phyloP scores from a whole-genome alignment of 108 stramenopile genomes.

The Skeletonema marinoi region DNA sequence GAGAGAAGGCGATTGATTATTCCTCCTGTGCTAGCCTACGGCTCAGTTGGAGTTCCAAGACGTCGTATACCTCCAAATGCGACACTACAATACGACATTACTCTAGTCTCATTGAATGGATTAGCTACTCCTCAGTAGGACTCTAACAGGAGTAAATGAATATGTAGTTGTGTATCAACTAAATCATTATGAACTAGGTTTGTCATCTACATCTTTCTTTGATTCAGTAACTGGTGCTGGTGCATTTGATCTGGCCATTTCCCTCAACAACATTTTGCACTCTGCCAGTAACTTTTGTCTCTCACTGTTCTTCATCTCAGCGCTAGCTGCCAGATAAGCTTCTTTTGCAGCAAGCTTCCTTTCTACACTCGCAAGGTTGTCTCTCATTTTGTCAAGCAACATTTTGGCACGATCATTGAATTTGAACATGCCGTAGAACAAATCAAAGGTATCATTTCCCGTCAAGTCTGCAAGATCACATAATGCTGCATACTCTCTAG shows the following conservation, averaged over 20 bases:
- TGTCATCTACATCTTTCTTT: not conserved
- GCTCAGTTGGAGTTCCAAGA: constrained; percentile 68
- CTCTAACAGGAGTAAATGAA: not conserved
- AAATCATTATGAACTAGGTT: not conserved
- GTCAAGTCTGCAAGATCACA: constrained; percentile 92
- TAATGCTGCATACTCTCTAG: constrained; percentile 89
- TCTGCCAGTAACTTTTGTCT: constrained; percentile 89
- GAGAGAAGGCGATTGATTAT: constrained; percentile 79
- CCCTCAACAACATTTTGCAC: constrained; percentile 82
- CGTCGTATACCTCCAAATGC: constrained; percentile 86
- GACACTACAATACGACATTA: constrained; percentile 81
- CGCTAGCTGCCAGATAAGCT: constrained; percentile 91
- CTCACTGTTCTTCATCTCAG: constrained; percentile 89
- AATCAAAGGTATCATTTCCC: constrained; percentile 88
- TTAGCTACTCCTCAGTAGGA: constrained; percentile 75
- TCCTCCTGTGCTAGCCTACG: constrained; percentile 84
- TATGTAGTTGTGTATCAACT: not conserved
- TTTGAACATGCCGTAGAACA: constrained; percentile 96
- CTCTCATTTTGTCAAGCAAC: constrained; percentile 74
- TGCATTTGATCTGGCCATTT: constrained; percentile 57
- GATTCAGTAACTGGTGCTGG: not conserved
- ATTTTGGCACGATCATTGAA: constrained; percentile 86
- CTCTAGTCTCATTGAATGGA: constrained; percentile 83
- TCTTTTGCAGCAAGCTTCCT: constrained; percentile 93
- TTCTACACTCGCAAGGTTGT: constrained; percentile 91